Evolutionary conservation across 768 basidiomycete genomes (phyloP).

Genomic region (Boletus coccyginus): DNA sequence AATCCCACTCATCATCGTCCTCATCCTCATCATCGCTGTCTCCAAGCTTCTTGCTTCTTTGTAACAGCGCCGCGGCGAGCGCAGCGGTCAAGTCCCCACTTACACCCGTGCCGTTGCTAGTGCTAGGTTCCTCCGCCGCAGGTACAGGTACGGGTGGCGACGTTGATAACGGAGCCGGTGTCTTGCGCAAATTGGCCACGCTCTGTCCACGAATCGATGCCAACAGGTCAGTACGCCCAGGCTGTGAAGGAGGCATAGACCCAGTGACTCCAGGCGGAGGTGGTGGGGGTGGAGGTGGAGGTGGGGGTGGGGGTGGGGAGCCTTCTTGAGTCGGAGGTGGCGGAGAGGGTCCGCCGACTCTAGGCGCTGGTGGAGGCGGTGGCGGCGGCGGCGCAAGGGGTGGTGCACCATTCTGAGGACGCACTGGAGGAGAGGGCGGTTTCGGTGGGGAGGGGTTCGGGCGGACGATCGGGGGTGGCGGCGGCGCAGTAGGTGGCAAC

Average conservation of each 20-base stretch:
- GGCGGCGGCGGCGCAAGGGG: conserved; percentile 43
- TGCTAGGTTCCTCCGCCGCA: conserved; percentile 30
- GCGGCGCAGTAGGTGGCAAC: conserved; percentile 33
- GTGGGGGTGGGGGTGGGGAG: conserved; percentile 34
- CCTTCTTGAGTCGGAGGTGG: conserved; percentile 32
- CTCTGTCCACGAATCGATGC: conserved; percentile 83
- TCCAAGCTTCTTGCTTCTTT: conserved; percentile 83
- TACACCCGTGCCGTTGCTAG: conserved; percentile 32
- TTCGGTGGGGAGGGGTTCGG: conserved; percentile 32
- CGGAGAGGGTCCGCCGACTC: conserved; percentile 33
- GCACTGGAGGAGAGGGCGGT: conserved; percentile 29
- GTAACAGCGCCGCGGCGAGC: conserved; percentile 76
- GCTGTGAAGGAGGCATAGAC: conserved; percentile 44
- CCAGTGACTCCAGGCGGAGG: conserved; percentile 33
- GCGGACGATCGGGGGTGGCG: conserved; percentile 12
- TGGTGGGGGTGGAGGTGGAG: conserved; percentile 40
- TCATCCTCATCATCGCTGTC: conserved; percentile 83
- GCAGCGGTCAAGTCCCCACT: conserved; percentile 79
- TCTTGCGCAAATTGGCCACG: conserved; percentile 65
- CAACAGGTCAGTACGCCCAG: conserved; percentile 65
- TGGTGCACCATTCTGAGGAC: conserved; percentile 20
- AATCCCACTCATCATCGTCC: conserved; percentile 66
- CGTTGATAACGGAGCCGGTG: conserved; percentile 31
- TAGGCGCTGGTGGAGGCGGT: conserved; percentile 29
- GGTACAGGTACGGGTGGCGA: conserved; percentile 35